Conservation (phyloP, 164 flowering plant genomes). For the Malania oleifera region DNA sequence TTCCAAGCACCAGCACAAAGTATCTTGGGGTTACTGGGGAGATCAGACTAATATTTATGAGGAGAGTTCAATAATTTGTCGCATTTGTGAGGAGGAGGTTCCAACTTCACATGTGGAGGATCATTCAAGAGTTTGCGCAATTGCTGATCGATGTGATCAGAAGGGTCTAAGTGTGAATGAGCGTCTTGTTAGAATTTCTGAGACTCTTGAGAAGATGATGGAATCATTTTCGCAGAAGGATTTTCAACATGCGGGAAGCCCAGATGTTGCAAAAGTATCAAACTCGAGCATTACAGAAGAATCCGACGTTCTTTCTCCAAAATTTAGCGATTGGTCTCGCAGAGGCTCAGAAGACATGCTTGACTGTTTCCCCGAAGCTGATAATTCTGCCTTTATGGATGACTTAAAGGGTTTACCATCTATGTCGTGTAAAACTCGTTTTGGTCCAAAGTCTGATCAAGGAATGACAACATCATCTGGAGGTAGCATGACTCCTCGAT, state of each 20-base stretch:
- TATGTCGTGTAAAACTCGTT: conserved; percentile 90
- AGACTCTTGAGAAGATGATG: conserved; percentile 85
- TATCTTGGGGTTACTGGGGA: conserved; percentile 96
- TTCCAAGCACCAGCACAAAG: conserved; percentile 75
- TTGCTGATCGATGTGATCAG: conserved; percentile 96
- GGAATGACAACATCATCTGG: conserved; percentile 98
- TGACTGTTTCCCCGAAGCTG: conserved; percentile 80
- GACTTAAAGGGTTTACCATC: conserved; percentile 81
- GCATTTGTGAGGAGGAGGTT: conserved; percentile 98
- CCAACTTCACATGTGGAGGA: conserved; percentile 89
- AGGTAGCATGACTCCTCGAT: conserved; percentile 98
- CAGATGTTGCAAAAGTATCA: conserved; percentile 81
- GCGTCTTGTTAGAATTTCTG: conserved; percentile 77
- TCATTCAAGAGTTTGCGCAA: conserved; percentile 90
- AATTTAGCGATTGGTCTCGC: conserved; percentile 90
- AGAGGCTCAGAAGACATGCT: conserved; percentile 99
- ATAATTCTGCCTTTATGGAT: conserved; percentile 63
- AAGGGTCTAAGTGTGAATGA: conserved; percentile 89
- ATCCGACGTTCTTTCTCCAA: conserved; percentile 78
- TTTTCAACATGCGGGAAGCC: conserved; percentile 64
- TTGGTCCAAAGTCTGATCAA: conserved; percentile 98
- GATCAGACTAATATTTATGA: conserved; percentile 65
- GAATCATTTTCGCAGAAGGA: conserved; percentile 77
- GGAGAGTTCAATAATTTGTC: conserved; percentile 85
- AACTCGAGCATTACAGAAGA: conserved; percentile 94